Percentiles rank a stretch among this genome's conserved stretches.
These are phyloP conservation scores for Trichosanthes truncata DNA, from an alignment of 306 rosid species.

Conservation along the genomic window DNA sequence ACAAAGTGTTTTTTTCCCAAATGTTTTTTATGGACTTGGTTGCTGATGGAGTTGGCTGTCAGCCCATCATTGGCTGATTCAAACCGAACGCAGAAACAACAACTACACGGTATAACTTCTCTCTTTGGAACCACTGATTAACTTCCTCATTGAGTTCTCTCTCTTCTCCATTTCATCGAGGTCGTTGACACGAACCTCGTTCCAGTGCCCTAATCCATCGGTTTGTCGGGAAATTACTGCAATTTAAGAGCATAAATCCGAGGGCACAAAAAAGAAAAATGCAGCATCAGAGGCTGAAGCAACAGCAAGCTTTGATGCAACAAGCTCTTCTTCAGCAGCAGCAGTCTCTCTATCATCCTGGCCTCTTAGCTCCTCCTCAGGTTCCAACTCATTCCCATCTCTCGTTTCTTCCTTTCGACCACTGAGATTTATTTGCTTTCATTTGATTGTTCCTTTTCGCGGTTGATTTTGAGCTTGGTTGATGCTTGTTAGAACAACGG, in stretches of 20 bases:
- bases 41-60: neutral
- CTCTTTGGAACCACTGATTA: too few species aligned
- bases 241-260: neutral
- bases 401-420: neutral
- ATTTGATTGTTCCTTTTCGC: neutral
- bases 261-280: slow-evolving; percentile 26
- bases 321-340: slow-evolving; percentile 86
- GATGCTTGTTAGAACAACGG: neutral
- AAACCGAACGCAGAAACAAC: neutral
- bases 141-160: neutral
- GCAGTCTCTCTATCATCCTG: slow-evolving; percentile 92
- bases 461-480: too few species aligned
- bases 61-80: neutral
- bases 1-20: too few species aligned
- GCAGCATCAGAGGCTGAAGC: slow-evolving; percentile 97
- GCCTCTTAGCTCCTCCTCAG: slow-evolving; percentile 95
- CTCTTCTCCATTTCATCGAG: slow-evolving; percentile 3
- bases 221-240: neutral
- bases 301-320: slow-evolving; percentile 82
- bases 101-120: neutral
- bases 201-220: neutral
- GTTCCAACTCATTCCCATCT: slow-evolving; percentile 22
- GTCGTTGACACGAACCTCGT: slow-evolving; percentile 7
- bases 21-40: neutral
- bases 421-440: neutral